Evolutionary conservation across 2,329 filamentous ascomycete species (phyloP).

Genomic region (Claviceps quebecensis): DNA sequence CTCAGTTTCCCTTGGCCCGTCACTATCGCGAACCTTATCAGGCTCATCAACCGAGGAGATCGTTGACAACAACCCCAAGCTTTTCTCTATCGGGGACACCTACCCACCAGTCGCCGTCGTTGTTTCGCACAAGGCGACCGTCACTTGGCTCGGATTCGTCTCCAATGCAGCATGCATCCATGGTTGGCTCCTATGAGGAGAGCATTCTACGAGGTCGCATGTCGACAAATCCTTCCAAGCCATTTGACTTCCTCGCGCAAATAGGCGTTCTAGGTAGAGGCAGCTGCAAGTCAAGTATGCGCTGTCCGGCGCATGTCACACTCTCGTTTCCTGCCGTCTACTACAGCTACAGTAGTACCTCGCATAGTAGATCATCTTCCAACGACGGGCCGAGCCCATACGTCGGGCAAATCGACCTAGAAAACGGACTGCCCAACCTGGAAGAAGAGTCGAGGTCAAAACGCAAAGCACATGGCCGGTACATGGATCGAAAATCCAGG

Average conservation of each 20-base stretch:
- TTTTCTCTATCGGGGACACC: constrained; percentile 24
- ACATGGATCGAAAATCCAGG: constrained; percentile 20
- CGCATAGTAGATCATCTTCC: constrained; percentile 45
- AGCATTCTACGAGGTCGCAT: constrained; percentile 89
- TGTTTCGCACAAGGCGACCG: constrained; percentile 44
- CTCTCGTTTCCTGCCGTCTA: constrained; percentile 90
- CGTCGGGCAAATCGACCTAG: constrained; percentile 82
- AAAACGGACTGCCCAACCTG: constrained; percentile 54
- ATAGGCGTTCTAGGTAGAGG: constrained; percentile 87
- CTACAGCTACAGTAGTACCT: constrained; percentile 72
- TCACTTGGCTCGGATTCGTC: constrained; percentile 64
- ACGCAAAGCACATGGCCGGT: constrained; percentile 34
- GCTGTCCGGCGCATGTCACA: constrained; percentile 80
- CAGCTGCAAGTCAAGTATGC: constrained; percentile 72
- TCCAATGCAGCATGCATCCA: constrained; percentile 74
- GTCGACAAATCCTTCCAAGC: constrained; percentile 90
- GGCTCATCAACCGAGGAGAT: constrained; percentile 64
- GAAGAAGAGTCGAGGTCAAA: constrained; percentile 33
- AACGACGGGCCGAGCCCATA: constrained; percentile 92
- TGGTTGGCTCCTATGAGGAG: constrained; percentile 97
- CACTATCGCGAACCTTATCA: constrained; percentile 61
- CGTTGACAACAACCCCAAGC: constrained; percentile 47
- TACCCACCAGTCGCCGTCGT: constrained; percentile 37
- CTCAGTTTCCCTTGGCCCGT: constrained; percentile 24
- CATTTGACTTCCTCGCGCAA: constrained; percentile 83